A percentile compares a stretch with the other conserved stretches of the same genome.
Conservation (phyloP, 768 basidiomycete genomes). For the Hemileccinum impolitum region DNA sequence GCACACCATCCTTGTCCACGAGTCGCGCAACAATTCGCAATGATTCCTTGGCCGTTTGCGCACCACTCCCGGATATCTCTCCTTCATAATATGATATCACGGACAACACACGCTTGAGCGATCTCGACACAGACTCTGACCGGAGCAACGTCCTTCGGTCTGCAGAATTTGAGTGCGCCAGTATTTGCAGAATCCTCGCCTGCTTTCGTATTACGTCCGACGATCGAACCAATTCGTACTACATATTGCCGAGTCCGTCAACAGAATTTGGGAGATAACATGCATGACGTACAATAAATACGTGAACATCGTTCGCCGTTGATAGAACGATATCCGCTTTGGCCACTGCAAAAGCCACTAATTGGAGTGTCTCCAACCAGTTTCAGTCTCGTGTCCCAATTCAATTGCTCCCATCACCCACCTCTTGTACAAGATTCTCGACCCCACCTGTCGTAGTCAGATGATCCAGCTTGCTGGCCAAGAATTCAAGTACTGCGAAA, state of each 20-base stretch:
- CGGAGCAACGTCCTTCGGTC: constrained; percentile 24
- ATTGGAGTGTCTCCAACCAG: constrained; percentile 41
- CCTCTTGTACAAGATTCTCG: constrained; percentile 53
- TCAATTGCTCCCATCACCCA: constrained; percentile 24
- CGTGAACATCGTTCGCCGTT: constrained; percentile 51
- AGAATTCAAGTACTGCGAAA: constrained; percentile 51
- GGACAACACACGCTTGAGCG: constrained; percentile 41
- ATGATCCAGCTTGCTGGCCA: constrained; percentile 51
- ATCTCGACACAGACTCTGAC: constrained; percentile 35
- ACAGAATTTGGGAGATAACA: neutral
- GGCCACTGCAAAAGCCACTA: constrained; percentile 53
- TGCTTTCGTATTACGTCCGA: constrained; percentile 49
- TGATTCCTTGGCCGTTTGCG: constrained; percentile 50
- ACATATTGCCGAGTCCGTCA: neutral
- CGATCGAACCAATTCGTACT: constrained; percentile 69
- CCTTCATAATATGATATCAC: constrained; percentile 51
- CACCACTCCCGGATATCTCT: constrained; percentile 43
- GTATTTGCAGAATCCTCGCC: constrained; percentile 38
- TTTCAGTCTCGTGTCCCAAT: constrained; percentile 2
- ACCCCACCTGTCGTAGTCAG: constrained; percentile 52
- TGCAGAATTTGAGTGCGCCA: constrained; percentile 31
- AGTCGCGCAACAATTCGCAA: constrained; percentile 57
- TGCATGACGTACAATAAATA: constrained; percentile 53
- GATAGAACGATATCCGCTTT: constrained; percentile 54
- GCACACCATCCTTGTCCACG: constrained; percentile 60